These are phyloP conservation scores for Sarocladiaceae sp. DNA, from an alignment of 2,329 filamentous ascomycete genomes.

Conservation along the genomic window DNA sequence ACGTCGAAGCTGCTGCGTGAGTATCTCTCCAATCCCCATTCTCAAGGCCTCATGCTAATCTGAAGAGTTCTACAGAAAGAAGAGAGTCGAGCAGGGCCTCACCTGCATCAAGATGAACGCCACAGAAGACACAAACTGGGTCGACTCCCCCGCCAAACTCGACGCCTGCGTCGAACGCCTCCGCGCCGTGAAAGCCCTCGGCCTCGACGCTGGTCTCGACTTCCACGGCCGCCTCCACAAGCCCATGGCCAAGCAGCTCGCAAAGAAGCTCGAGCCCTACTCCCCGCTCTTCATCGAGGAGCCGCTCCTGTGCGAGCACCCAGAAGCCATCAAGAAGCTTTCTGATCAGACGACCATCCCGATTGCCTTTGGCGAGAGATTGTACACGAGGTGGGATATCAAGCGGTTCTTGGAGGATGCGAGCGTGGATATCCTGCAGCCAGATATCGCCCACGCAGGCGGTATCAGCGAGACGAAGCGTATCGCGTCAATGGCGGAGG, in stretches of 20 bases:
- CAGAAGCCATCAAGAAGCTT: conserved; percentile 42
- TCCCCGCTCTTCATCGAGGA: conserved; percentile 66
- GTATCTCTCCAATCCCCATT: conserved; percentile 11
- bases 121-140: conserved; percentile 65
- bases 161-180: conserved; percentile 58
- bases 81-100: conserved; percentile 53
- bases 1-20: conserved; percentile 55
- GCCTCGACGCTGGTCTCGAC: conserved; percentile 65
- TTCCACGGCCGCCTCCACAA: conserved; percentile 70
- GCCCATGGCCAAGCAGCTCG: conserved; percentile 69
- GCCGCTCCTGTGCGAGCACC: conserved; percentile 60
- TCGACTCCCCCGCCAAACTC: conserved; percentile 59
- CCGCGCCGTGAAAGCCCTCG: conserved; percentile 59
- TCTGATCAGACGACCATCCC: conserved; percentile 44
- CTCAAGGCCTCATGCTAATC: not conserved
- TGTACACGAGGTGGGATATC: conserved; percentile 64
- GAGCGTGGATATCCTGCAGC: conserved; percentile 62
- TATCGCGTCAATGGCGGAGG: conserved; percentile 61
- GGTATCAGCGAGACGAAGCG: conserved; percentile 62
- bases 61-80: conserved; percentile 31
- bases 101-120: conserved; percentile 68
- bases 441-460: conserved; percentile 61
- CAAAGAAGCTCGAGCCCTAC: conserved; percentile 57
- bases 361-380: conserved; percentile 62
- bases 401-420: conserved; percentile 60